Conservation (phyloP, 768 basidiomycete species). For the Psilocybe tampanensis region DNA sequence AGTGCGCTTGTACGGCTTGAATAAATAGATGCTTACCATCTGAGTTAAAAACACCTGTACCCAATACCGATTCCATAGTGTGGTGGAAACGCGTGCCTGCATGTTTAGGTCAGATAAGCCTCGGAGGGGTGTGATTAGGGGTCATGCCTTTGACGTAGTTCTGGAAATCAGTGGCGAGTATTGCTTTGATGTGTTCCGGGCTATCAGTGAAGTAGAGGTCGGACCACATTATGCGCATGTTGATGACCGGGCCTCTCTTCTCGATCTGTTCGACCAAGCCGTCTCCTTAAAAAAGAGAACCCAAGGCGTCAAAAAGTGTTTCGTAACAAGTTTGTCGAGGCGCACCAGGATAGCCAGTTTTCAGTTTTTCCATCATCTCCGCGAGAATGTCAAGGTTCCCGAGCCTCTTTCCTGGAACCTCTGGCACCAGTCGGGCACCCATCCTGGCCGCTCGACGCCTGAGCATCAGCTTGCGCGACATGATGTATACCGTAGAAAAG, state of each 20-base stretch:
- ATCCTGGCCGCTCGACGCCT: slow-evolving; percentile 40
- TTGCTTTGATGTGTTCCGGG: slow-evolving; percentile 59
- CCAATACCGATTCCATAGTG: slow-evolving; percentile 51
- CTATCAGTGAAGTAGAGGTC: slow-evolving; percentile 48
- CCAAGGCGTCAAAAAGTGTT: not conserved
- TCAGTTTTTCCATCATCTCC: slow-evolving; percentile 36
- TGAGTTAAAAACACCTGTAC: slow-evolving; percentile 70
- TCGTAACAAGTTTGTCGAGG: not conserved
- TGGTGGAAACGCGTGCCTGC: slow-evolving; percentile 45
- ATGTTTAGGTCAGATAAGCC: not conserved
- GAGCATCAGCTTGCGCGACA: slow-evolving; percentile 29
- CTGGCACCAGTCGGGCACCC: slow-evolving; percentile 48
- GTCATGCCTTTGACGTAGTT: slow-evolving; percentile 59
- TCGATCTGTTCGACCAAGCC: slow-evolving; percentile 36
- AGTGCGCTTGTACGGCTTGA: not conserved
- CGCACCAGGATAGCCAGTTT: slow-evolving; percentile 53
- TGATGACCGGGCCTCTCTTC: slow-evolving; percentile 43
- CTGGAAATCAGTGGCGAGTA: slow-evolving; percentile 58
- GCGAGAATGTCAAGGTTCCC: slow-evolving; percentile 50
- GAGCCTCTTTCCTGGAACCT: slow-evolving; percentile 36
- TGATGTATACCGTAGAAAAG: slow-evolving; percentile 30
- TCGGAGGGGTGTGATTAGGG: not conserved
- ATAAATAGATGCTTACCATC: slow-evolving; percentile 45
- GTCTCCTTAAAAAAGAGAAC: slow-evolving; percentile 38
- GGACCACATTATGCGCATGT: slow-evolving; percentile 46